Evolutionary conservation across 148 eudicot genomes (phyloP).

Genomic region (Fallopia convolvulus): DNA sequence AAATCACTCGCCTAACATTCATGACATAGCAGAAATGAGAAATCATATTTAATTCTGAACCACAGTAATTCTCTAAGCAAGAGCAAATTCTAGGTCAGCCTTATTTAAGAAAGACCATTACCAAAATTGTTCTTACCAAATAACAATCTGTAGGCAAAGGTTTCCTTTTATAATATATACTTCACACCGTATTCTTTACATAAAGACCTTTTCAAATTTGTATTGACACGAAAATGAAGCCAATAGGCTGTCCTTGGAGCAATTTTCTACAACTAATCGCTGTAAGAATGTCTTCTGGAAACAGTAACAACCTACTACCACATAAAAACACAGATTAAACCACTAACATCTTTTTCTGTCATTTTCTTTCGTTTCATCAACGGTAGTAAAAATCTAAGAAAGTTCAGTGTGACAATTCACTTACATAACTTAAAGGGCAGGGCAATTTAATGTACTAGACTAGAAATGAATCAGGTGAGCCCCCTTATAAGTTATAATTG

Average conservation of each 20-base stretch:
- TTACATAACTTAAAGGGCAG: background rate
- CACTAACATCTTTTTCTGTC: background rate
- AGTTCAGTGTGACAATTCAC: background rate
- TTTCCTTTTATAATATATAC: background rate
- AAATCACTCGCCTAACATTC: background rate
- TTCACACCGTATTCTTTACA: background rate
- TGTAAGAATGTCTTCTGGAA: background rate
- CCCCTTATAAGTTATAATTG: background rate
- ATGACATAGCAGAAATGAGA: too few relatives aligned
- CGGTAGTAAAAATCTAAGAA: background rate
- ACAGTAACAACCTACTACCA: background rate
- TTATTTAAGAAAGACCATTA: background rate
- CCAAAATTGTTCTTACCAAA: background rate
- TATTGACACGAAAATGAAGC: background rate
- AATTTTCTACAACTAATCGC: background rate
- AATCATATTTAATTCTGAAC: background rate
- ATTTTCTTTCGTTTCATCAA: background rate
- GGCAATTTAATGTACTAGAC: background rate
- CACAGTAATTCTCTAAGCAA: background rate
- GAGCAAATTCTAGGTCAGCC: background rate
- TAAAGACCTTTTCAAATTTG: background rate
- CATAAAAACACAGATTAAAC: background rate
- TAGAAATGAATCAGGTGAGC: background rate
- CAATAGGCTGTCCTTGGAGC: background rate
- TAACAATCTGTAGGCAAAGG: background rate